Evolutionary conservation across 352 stramenopile species (phyloP).

Genomic region (Phytopythium boreale): DNA sequence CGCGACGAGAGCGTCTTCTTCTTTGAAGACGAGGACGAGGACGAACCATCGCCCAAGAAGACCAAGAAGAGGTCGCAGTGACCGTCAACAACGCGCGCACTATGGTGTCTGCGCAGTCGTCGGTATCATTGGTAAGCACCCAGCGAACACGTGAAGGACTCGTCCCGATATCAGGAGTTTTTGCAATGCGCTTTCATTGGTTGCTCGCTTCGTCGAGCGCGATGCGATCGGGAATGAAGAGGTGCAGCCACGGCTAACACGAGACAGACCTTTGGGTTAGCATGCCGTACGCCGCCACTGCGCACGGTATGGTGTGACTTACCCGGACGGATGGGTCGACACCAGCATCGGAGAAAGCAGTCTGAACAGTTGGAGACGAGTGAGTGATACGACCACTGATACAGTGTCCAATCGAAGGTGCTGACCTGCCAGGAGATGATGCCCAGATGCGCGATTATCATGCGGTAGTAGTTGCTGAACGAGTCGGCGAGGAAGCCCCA

Average conservation of each 20-base stretch:
- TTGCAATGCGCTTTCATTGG: neutral
- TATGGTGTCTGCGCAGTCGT: neutral
- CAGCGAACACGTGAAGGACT: neutral
- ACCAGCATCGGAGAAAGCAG: constrained; percentile 58
- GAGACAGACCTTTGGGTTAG: neutral
- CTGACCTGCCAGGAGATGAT: constrained; percentile 75
- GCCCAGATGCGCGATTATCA: constrained; percentile 75
- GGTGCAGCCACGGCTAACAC: constrained; percentile 63
- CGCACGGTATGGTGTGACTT: neutral
- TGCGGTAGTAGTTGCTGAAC: constrained; percentile 79
- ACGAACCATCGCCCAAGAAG: constrained; percentile 9
- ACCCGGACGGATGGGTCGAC: constrained; percentile 53
- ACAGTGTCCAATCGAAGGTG: neutral
- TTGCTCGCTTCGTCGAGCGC: constrained; percentile 32
- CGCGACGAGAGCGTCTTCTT: constrained; percentile 80
- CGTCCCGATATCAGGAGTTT: neutral
- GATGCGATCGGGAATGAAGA: constrained; percentile 75
- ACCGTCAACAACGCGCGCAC: neutral
- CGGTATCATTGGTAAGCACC: neutral
- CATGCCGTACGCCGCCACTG: neutral
- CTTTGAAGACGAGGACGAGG: constrained; percentile 36
- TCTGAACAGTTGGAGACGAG: constrained; percentile 14
- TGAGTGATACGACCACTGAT: neutral
- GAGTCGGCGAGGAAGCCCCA: constrained; percentile 72
- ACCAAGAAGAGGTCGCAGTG: constrained; percentile 6